These are phyloP conservation scores for Neonectria punicea DNA, from an alignment of 2,329 filamentous ascomycete genomes.

Conservation along the genomic window DNA sequence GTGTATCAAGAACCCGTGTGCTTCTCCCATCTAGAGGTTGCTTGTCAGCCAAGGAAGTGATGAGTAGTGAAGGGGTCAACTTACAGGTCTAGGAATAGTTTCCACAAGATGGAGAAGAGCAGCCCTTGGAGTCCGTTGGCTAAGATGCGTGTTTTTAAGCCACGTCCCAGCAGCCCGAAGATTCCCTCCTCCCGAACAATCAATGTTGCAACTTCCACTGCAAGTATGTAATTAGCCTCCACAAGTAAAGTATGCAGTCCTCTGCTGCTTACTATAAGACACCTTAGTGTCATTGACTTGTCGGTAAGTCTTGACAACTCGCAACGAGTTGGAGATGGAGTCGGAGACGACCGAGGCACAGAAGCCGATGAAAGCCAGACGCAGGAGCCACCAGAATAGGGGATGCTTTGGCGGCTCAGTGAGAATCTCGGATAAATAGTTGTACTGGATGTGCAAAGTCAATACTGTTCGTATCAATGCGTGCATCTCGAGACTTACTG, in stretches of 20 bases:
- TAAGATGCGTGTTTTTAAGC: slow-evolving; percentile 59
- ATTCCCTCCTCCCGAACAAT: slow-evolving; percentile 56
- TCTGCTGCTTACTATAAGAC: slow-evolving; percentile 53
- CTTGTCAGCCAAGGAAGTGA: not conserved
- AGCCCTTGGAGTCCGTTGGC: slow-evolving; percentile 59
- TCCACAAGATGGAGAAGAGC: slow-evolving; percentile 61
- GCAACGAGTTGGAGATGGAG: slow-evolving; percentile 57
- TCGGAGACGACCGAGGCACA: slow-evolving; percentile 58
- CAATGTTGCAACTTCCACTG: slow-evolving; percentile 55
- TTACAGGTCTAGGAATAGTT: slow-evolving; percentile 59
- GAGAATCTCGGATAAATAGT: slow-evolving; percentile 53
- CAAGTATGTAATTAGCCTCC: not conserved
- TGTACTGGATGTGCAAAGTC: slow-evolving; percentile 49
- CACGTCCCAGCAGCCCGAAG: slow-evolving; percentile 55
- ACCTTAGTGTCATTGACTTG: slow-evolving; percentile 60
- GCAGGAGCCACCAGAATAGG: slow-evolving; percentile 54
- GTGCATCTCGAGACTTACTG: slow-evolving; percentile 44
- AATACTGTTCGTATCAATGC: not conserved
- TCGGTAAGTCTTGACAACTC: slow-evolving; percentile 61
- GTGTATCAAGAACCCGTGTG: not conserved
- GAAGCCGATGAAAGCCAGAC: slow-evolving; percentile 52
- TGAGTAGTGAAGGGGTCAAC: slow-evolving; percentile 32
- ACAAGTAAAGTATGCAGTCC: accelerated
- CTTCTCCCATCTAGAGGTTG: not conserved
- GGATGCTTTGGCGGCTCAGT: slow-evolving; percentile 53